A percentile compares a stretch with the other conserved stretches of the same genome.
Conservation (phyloP, 208 protist species). For the Spongospora subterranea region DNA sequence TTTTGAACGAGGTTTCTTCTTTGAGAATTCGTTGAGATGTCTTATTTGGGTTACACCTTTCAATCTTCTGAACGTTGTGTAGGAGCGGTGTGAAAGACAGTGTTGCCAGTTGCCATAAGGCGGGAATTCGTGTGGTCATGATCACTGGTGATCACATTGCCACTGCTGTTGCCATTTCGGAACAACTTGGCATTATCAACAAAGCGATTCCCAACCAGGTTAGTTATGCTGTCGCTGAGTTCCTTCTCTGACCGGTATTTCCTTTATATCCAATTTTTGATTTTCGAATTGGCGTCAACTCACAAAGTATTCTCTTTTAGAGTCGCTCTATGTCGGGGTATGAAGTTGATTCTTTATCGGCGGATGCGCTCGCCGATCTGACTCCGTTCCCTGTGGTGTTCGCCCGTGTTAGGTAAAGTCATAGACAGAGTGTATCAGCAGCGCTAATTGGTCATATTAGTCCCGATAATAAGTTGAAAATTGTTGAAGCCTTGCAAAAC, state of each 20-base stretch:
- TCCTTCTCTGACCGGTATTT: too few species aligned
- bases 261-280: too few species aligned
- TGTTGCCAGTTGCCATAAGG: constrained; percentile 72
- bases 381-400: constrained; percentile 60
- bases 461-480: constrained; percentile 67
- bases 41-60: background rate
- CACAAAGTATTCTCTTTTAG: background rate
- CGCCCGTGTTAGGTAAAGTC: constrained; percentile 56
- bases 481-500: constrained; percentile 70
- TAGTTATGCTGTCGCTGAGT: too few species aligned
- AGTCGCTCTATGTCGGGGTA: background rate
- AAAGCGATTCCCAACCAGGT: too few species aligned
- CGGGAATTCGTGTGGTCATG: constrained; percentile 87
- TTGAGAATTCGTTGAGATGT: background rate
- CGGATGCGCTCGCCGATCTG: constrained; percentile 9
- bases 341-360: constrained; percentile 44
- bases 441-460: too few species aligned
- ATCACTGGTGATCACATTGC: constrained; percentile 83
- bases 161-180: constrained; percentile 79
- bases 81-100: constrained; percentile 68
- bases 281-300: too few species aligned
- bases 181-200: constrained; percentile 76
- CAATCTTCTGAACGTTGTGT: constrained; percentile 15
- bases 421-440: too few species aligned
- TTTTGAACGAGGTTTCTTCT: too few species aligned